Conservation (phyloP, 1,284 basidiomycete species). For the Schizopora paradoxa region DNA sequence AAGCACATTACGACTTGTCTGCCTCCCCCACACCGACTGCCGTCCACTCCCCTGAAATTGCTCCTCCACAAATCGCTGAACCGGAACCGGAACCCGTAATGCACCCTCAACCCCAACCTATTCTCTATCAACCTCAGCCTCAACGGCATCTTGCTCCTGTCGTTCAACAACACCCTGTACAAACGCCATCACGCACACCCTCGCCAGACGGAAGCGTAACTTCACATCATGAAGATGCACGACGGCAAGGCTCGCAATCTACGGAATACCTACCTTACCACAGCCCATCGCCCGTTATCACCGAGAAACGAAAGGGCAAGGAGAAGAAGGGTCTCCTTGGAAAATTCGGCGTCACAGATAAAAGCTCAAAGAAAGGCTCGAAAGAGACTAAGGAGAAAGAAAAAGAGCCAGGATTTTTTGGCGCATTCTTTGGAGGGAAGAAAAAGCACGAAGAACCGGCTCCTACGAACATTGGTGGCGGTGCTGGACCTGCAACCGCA, state of each 20-base stretch:
- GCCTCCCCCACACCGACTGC: conserved; percentile 32
- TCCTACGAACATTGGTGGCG: conserved; percentile 41
- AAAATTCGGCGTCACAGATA: conserved; percentile 71
- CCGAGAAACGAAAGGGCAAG: conserved; percentile 59
- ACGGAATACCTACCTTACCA: conserved; percentile 29
- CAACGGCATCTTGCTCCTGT: conserved; percentile 33
- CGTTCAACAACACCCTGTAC: conserved; percentile 25
- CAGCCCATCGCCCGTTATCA: conserved; percentile 29
- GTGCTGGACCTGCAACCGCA: conserved; percentile 72
- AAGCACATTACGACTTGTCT: too few relatives aligned
- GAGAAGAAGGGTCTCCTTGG: conserved; percentile 73
- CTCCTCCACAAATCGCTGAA: conserved; percentile 14
- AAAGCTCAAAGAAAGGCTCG: conserved; percentile 46
- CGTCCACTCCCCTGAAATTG: too few relatives aligned
- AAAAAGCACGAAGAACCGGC: conserved; percentile 75
- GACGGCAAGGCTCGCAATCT: conserved; percentile 16
- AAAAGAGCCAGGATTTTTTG: conserved; percentile 78
- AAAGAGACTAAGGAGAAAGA: conserved; percentile 59
- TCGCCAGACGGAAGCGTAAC: conserved; percentile 35
- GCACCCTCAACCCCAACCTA: conserved; percentile 30
- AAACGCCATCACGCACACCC: conserved; percentile 40
- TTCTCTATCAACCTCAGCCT: conserved; percentile 54
- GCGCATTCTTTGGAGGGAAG: conserved; percentile 79
- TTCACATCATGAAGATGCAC: conserved; percentile 13
- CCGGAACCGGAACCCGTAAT: conserved; percentile 10